phyloP scores from a whole-genome alignment of 2,329 filamentous ascomycete species.

The Stachybotrys elegans region DNA sequence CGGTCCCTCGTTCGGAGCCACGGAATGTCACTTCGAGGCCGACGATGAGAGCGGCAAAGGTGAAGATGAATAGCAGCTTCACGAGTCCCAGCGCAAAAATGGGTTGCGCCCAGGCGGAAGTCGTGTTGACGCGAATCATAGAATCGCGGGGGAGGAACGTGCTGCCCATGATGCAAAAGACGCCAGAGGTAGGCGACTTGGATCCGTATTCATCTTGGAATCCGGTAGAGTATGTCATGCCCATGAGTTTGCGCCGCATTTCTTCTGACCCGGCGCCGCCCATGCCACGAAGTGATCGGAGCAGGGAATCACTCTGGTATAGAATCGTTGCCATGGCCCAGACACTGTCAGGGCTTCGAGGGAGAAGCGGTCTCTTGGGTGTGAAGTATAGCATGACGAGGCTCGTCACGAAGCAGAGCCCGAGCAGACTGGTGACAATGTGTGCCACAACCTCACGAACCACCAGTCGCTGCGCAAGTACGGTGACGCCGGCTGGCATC shows the following conservation, averaged over 20 bases:
- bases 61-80: slow-evolving; percentile 18
- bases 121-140: not conserved
- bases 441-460: slow-evolving; percentile 24
- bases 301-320: slow-evolving; percentile 27
- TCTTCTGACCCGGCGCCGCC: slow-evolving; percentile 23
- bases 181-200: slow-evolving; percentile 14
- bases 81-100: slow-evolving; percentile 21
- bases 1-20: slow-evolving; percentile 20
- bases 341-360: slow-evolving; percentile 27
- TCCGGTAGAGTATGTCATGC: slow-evolving; percentile 24
- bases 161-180: slow-evolving; percentile 20
- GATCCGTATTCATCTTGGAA: slow-evolving; percentile 29
- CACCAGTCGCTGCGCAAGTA: slow-evolving; percentile 23
- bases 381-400: slow-evolving; percentile 13
- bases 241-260: slow-evolving; percentile 20
- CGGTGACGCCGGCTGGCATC: slow-evolving; percentile 16
- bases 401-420: slow-evolving; percentile 17
- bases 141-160: no score
- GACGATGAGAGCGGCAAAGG: slow-evolving; percentile 24
- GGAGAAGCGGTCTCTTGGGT: slow-evolving; percentile 28
- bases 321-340: slow-evolving; percentile 29
- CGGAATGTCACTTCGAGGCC: slow-evolving; percentile 28
- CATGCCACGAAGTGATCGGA: slow-evolving; percentile 27
- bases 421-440: slow-evolving; percentile 22
- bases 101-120: slow-evolving; percentile 22